These are phyloP conservation scores for Copromyces sp. DNA, from an alignment of 495 filamentous ascomycete genomes.

Conservation along the genomic window DNA sequence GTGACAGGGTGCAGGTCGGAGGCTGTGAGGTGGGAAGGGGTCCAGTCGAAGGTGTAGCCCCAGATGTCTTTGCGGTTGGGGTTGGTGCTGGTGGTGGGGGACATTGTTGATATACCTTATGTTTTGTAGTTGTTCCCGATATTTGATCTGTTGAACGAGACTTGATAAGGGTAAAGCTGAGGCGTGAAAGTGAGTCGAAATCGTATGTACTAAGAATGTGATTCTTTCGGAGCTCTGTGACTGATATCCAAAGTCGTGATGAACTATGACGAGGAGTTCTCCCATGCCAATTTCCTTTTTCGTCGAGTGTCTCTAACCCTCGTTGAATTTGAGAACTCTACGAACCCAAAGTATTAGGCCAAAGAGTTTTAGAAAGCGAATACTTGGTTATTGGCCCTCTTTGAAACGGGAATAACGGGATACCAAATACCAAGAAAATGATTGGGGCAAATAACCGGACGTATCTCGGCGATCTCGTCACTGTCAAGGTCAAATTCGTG, in stretches of 20 bases:
- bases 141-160: background rate
- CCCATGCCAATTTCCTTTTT: background rate
- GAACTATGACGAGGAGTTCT: background rate
- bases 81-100: background rate
- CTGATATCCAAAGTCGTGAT: background rate
- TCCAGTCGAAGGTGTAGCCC: constrained; percentile 64
- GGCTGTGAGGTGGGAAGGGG: constrained; percentile 50
- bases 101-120: background rate
- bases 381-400: background rate
- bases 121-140: background rate
- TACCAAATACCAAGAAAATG: background rate
- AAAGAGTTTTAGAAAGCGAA: background rate
- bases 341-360: background rate
- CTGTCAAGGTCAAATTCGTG: background rate
- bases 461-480: background rate
- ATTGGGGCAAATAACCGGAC: background rate
- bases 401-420: background rate
- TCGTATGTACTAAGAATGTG: background rate
- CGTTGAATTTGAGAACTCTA: background rate
- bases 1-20: constrained; percentile 51
- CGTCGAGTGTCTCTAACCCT: background rate
- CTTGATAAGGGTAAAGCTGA: background rate
- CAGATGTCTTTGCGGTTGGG: constrained; percentile 34
- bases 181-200: background rate
- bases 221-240: background rate